These are phyloP conservation scores for Fraxinus latifolia DNA, from an alignment of 305 asterid genomes.

Conservation along the genomic window DNA sequence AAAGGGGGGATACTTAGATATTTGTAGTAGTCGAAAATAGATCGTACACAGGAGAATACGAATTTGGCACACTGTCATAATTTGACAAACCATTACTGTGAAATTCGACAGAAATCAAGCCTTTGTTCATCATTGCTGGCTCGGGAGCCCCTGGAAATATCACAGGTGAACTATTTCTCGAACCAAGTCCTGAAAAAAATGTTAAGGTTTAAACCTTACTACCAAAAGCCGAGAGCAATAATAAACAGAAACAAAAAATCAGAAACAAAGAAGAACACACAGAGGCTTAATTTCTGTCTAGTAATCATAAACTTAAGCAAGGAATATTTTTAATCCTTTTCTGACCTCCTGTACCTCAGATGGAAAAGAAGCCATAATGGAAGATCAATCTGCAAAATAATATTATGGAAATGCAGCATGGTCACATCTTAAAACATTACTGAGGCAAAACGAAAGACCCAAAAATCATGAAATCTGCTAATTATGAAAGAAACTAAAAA, in stretches of 20 bases:
- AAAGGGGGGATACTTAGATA: neutral
- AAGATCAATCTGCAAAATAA: neutral
- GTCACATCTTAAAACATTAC: neutral
- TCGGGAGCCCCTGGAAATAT: constrained; percentile 34
- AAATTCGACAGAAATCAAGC: constrained; percentile 26
- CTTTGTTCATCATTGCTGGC: constrained; percentile 32
- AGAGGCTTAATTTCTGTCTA: neutral
- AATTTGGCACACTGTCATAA: constrained; percentile 28
- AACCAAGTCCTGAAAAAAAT: constrained; percentile 30
- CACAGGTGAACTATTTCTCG: constrained; percentile 23
- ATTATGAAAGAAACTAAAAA: neutral
- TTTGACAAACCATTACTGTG: constrained; percentile 21
- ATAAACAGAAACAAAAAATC: neutral
- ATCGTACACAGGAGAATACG: neutral
- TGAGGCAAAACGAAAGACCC: neutral
- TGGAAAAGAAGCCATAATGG: neutral
- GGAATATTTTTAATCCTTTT: neutral
- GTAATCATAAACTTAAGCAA: neutral
- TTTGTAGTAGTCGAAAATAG: constrained; percentile 26
- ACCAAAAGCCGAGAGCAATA: neutral
- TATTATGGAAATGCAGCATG: neutral
- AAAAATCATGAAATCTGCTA: neutral
- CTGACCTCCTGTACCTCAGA: neutral
- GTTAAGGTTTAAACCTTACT: neutral
- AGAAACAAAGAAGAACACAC: neutral